Conservation (phyloP, 75 land plant genomes). For the Pseudotsuga menziesii region DNA sequence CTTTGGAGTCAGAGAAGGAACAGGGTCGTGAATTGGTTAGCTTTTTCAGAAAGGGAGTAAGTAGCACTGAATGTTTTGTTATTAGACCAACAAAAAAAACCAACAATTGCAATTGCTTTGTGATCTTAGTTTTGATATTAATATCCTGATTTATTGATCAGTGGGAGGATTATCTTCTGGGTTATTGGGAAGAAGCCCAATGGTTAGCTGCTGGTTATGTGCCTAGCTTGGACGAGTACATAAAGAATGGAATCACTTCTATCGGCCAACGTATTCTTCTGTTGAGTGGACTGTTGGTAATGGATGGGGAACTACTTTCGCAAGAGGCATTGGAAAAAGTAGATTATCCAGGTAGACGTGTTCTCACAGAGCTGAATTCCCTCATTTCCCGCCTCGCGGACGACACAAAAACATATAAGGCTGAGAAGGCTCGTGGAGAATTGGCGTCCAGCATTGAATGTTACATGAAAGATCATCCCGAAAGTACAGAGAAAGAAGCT, state of each 20-base stretch:
- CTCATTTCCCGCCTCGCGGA: not conserved
- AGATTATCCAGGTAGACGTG: not conserved
- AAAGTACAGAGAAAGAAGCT: conserved; percentile 15
- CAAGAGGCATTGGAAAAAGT: conserved; percentile 13
- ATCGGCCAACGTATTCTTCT: conserved; percentile 23
- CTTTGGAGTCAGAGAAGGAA: no score
- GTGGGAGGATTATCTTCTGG: conserved; percentile 38
- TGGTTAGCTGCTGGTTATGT: conserved; percentile 32
- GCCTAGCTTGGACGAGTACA: conserved; percentile 46
- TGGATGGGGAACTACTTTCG: not conserved
- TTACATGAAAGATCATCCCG: conserved; percentile 20
- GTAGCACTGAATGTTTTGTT: no score
- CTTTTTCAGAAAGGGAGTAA: no score
- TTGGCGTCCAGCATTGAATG: conserved; percentile 9
- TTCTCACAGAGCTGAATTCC: not conserved
- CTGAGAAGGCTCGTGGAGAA: conserved; percentile 17
- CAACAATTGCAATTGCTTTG: no score
- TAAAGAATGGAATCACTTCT: conserved; percentile 29
- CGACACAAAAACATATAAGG: not conserved
- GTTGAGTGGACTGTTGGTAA: conserved; percentile 16
- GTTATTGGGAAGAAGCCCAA: conserved; percentile 36
- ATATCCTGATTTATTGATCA: not conserved
- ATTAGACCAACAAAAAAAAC: no score
- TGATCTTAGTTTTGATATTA: no score
- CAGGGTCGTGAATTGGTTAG: no score